Base-by-base conservation (phyloP, 768 basidiomycete species). In the Pleurotus giganteus region DNA sequence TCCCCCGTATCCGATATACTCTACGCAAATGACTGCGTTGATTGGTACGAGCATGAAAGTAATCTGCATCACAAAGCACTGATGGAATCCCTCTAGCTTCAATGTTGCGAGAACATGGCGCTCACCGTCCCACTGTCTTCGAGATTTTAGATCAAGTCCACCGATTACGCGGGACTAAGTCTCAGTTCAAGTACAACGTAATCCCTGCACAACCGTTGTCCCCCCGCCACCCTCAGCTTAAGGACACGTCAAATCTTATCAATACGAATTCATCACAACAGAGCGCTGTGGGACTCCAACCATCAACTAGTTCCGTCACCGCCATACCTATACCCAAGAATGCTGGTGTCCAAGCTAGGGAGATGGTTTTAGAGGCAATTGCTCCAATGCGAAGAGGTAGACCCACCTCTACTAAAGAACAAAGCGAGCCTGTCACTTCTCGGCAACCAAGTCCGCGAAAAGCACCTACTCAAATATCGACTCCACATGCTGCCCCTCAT, bases 21-120 rank as follows among this genome's bases (percentile, higher is more conserved):
- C 94, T 2, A 70, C 77, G 4, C 82, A 89, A 57, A 83, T 98
- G 79, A 93, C 89, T 60, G 76, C 82, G 46, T 67, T 95, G 41
- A 94, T 97, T 56, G 86, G 93, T 94, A 62, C 70, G 79, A 61
- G 21, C 26, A n/a, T 36, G 15, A 24, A 34, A 17, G 27, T 42
- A 37, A 59, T 31, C 27, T 26, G 32, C 28, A 50, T 43, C 54
- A 43, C 26, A 44, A 36, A 13, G 23, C 15, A 29, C 21, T 43
- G 26, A 34, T 47, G 60, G 52, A 54, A 53, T 52, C 26, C 59
- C 53, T 47, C 21, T 61, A 98, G 94, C 78, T 0, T 91, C 91
- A 4, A 97, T 97, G 92, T 81, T 99, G 23, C 85, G 88, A 47
- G 97, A 98, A 65, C 88, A 94, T 58, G 93, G 95, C 2, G 67